A percentile compares a stretch with the other conserved stretches of the same genome.
phyloP scores from a whole-genome alignment of 2,329 filamentous ascomycete species.

The Aureobasidium sp. region DNA sequence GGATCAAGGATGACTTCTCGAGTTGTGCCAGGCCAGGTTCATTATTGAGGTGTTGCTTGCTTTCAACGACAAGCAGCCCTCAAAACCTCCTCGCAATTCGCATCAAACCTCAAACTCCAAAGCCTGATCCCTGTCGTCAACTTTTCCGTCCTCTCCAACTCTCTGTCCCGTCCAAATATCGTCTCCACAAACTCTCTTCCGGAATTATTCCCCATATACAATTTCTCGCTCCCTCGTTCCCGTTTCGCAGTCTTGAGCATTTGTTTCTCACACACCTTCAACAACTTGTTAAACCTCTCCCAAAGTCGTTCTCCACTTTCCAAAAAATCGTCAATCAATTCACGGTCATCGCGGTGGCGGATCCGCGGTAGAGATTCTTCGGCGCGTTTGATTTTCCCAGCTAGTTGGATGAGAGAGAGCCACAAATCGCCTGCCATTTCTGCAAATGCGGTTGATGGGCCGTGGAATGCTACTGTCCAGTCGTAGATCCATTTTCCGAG shows the following conservation, averaged over 20 bases:
- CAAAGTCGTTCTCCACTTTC: constrained; percentile 81
- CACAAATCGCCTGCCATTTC: constrained; percentile 92
- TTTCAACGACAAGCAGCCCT: not conserved
- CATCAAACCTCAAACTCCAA: constrained; percentile 91
- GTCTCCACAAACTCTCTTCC: constrained; percentile 94
- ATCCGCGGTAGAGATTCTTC: constrained; percentile 71
- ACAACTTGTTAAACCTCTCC: constrained; percentile 73
- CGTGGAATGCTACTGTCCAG: constrained; percentile 92
- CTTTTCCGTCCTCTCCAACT: constrained; percentile 83
- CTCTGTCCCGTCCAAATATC: constrained; percentile 85
- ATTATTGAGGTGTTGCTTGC: no score
- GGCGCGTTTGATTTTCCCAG: constrained; percentile 86
- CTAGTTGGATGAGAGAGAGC: constrained; percentile 87
- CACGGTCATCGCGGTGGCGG: constrained; percentile 62
- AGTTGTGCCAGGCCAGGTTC: no score
- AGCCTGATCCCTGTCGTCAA: constrained; percentile 83
- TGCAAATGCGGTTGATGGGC: constrained; percentile 72
- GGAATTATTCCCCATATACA: constrained; percentile 81
- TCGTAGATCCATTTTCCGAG: constrained; percentile 99
- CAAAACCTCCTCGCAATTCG: constrained; percentile 89
- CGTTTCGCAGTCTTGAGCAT: constrained; percentile 87
- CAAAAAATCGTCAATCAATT: constrained; percentile 85
- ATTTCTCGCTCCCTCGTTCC: constrained; percentile 54
- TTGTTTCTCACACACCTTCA: constrained; percentile 86
- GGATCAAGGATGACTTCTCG: no score